phyloP scores from a whole-genome alignment of 345 rosid species.

The Salix brachista region DNA sequence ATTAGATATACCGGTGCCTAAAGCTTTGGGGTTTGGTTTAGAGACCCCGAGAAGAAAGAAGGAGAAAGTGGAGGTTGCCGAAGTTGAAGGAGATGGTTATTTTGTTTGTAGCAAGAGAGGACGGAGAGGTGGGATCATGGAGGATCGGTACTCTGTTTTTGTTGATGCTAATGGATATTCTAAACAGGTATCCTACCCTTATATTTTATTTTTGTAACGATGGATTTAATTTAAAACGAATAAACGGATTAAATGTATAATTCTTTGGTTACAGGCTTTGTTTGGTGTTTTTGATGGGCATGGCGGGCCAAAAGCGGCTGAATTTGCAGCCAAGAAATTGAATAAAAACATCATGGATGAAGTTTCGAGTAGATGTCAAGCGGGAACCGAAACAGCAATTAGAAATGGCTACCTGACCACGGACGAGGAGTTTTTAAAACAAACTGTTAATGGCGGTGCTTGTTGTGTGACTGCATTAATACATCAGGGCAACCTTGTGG shows the following conservation, averaged over 20 bases:
- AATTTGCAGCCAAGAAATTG: constrained; percentile 64
- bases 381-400: constrained; percentile 39
- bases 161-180: constrained; percentile 22
- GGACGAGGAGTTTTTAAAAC: constrained; percentile 52
- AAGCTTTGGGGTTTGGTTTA: constrained; percentile 6
- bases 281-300: constrained; percentile 92
- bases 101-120: constrained; percentile 48
- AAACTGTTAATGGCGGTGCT: constrained; percentile 59
- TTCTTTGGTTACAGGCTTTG: constrained; percentile 45
- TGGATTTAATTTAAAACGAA: neutral
- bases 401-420: constrained; percentile 57
- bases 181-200: constrained; percentile 24
- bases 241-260: neutral
- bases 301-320: constrained; percentile 78
- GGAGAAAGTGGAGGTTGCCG: constrained; percentile 23
- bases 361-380: neutral
- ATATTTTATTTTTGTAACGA: neutral
- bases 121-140: constrained; percentile 32
- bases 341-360: constrained; percentile 40
- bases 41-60: constrained; percentile 15
- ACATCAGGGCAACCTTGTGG: constrained; percentile 44
- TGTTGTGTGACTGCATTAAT: constrained; percentile 82
- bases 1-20: constrained; percentile 28
- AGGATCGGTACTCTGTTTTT: constrained; percentile 44
- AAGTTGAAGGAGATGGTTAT: constrained; percentile 34